Conservation (phyloP, 495 filamentous ascomycete genomes). For the Tuber melanosporum region DNA sequence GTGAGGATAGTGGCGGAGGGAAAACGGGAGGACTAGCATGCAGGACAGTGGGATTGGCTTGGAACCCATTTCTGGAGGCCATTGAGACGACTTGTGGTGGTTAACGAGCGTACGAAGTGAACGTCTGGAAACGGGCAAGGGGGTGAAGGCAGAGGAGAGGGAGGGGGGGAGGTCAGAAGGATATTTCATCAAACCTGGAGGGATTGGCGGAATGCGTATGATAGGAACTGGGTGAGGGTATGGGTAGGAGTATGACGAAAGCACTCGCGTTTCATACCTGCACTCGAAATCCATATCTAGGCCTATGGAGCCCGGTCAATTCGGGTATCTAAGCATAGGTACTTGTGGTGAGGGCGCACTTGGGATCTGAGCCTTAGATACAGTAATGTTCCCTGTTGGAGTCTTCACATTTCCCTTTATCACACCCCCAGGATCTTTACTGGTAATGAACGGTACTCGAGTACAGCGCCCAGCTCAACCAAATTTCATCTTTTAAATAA, state of each 20-base stretch:
- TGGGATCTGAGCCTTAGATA: neutral
- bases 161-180: neutral
- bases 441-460: too few species aligned
- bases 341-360: neutral
- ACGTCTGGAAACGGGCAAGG: neutral
- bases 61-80: neutral
- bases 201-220: constrained; percentile 5
- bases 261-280: neutral
- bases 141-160: neutral
- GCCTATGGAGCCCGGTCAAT: neutral
- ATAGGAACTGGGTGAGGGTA: constrained; percentile 19
- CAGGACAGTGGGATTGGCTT: neutral
- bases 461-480: neutral
- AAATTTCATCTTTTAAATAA: neutral
- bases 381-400: neutral
- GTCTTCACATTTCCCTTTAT: neutral
- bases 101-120: constrained; percentile 12
- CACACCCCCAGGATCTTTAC: neutral
- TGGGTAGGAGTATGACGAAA: neutral
- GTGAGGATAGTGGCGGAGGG: constrained; percentile 36
- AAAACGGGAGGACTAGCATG: constrained; percentile 17
- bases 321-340: neutral
- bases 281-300: neutral
- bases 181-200: constrained; percentile 16
- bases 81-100: neutral